phyloP scores from a whole-genome alignment of 306 rosid species.

The Neltuma alba region DNA sequence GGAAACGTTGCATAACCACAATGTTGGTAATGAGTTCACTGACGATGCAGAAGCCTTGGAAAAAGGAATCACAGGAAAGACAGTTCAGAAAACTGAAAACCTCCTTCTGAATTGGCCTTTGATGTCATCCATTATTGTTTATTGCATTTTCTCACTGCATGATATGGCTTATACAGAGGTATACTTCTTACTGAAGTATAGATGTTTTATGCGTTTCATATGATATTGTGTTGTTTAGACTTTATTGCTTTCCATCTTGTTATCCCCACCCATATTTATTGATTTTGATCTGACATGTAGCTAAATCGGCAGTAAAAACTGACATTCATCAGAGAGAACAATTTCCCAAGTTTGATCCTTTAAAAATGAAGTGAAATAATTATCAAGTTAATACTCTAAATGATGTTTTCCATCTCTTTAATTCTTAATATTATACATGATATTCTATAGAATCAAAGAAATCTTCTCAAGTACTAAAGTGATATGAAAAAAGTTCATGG shows the following conservation, averaged over 20 bases:
- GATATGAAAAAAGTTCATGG: too few relatives aligned
- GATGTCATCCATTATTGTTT: slow-evolving; percentile 72
- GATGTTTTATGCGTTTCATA: background rate
- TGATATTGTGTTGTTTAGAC: background rate
- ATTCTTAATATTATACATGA: too few relatives aligned
- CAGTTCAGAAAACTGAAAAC: slow-evolving; percentile 41
- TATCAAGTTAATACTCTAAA: background rate
- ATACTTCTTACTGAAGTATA: background rate
- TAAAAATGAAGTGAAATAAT: background rate
- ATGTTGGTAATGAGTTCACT: slow-evolving; percentile 25
- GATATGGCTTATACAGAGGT: background rate
- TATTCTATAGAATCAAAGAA: background rate
- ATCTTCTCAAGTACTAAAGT: background rate
- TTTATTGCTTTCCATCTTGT: too few relatives aligned
- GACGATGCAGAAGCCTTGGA: slow-evolving; percentile 51
- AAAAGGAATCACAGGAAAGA: slow-evolving; percentile 42
- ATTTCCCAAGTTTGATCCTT: background rate
- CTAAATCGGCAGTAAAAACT: too few relatives aligned
- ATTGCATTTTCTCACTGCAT: background rate
- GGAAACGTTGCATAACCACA: slow-evolving; percentile 85
- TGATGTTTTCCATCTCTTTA: background rate
- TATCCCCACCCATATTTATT: too few relatives aligned
- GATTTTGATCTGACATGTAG: too few relatives aligned
- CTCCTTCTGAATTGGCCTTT: slow-evolving; percentile 83
- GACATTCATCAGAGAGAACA: background rate